Conservation (phyloP, 73 alveolate species). For the Blepharisma japonicum region DNA sequence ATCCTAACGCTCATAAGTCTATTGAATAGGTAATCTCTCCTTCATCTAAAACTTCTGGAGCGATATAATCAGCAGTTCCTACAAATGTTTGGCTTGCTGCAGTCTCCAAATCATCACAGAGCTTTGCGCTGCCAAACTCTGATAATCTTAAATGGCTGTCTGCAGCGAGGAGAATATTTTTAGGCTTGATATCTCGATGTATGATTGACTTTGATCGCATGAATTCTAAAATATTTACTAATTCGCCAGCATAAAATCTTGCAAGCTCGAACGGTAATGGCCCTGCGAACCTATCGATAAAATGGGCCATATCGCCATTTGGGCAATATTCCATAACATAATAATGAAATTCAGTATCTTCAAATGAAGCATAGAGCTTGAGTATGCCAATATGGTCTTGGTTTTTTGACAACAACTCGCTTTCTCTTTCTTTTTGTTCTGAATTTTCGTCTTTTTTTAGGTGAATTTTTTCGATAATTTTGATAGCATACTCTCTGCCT, state of each 20-base stretch:
- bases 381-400: not conserved
- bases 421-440: not conserved
- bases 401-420: not conserved
- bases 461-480: constrained; percentile 9
- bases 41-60: constrained; percentile 55
- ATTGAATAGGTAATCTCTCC: constrained; percentile 34
- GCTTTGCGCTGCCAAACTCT: constrained; percentile 37
- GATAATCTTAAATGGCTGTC: constrained; percentile 47
- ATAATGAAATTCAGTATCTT: constrained; percentile 39
- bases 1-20: constrained; percentile 56
- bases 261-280: constrained; percentile 35
- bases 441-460: not conserved
- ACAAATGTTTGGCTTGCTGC: constrained; percentile 44
- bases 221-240: constrained; percentile 33
- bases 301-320: constrained; percentile 42
- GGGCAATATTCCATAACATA: constrained; percentile 50
- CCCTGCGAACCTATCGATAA: constrained; percentile 38
- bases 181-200: constrained; percentile 61
- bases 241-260: constrained; percentile 48
- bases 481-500: constrained; percentile 16
- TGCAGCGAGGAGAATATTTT: constrained; percentile 37
- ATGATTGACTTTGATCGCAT: not conserved
- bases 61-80: constrained; percentile 53
- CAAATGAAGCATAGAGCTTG: constrained; percentile 29
- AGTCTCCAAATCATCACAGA: not conserved